Evolutionary conservation across 768 basidiomycete genomes (phyloP).

Genomic region (Terana coerulea): DNA sequence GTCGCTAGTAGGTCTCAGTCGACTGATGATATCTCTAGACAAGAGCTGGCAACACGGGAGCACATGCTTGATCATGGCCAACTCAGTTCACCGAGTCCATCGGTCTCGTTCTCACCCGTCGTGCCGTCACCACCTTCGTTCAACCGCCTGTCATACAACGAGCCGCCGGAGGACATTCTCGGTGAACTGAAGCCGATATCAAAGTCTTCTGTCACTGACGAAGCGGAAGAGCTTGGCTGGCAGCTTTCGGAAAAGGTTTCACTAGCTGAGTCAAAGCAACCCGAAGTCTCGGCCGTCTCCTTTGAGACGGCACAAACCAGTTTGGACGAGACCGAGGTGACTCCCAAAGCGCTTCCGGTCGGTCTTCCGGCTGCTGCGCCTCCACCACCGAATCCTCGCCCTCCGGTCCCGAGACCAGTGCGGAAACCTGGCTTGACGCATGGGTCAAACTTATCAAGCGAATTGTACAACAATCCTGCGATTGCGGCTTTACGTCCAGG

Average conservation of each 20-base stretch:
- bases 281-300: too few species aligned
- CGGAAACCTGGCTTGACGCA: too few species aligned
- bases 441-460: too few species aligned
- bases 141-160: constrained; percentile 28
- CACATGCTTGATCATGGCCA: constrained; percentile 93
- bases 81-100: constrained; percentile 63
- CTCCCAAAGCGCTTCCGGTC: too few species aligned
- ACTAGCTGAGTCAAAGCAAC: constrained; percentile 50
- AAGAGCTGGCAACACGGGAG: constrained; percentile 84
- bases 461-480: constrained; percentile 43
- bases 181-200: neutral
- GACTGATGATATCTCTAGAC: constrained; percentile 35
- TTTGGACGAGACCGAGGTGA: too few species aligned
- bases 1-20: neutral
- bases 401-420: too few species aligned
- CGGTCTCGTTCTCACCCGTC: constrained; percentile 26
- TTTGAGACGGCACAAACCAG: too few species aligned
- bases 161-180: neutral
- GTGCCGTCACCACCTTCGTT: constrained; percentile 45
- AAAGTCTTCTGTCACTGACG: constrained; percentile 14
- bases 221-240: constrained; percentile 26
- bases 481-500: constrained; percentile 43
- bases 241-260: constrained; percentile 39
- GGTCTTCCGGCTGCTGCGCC: too few species aligned
- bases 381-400: too few species aligned